phyloP scores from a whole-genome alignment of 345 rosid genomes.

The Ceriops decandra region DNA sequence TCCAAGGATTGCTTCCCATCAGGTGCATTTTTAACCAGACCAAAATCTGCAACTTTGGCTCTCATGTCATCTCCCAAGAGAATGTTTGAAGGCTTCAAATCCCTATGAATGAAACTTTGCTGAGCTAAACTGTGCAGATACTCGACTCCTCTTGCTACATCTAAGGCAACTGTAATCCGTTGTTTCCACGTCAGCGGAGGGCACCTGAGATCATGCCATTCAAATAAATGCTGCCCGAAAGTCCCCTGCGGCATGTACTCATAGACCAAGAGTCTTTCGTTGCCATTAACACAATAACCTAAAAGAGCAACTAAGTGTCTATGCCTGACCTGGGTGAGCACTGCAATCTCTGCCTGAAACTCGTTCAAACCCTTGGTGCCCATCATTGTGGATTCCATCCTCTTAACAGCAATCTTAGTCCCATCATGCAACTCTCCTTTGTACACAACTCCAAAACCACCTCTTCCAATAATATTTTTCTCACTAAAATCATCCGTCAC shows the following conservation, averaged over 20 bases:
- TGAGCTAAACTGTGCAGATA: conserved; percentile 28
- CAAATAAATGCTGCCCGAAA: conserved; percentile 22
- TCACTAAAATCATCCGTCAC: conserved; percentile 23
- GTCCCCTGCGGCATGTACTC: conserved; percentile 30
- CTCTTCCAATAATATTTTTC: conserved; percentile 20
- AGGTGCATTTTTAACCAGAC: conserved; percentile 29
- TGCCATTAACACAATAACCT: conserved; percentile 20
- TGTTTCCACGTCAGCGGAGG: conserved; percentile 25
- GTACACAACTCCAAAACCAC: conserved; percentile 29
- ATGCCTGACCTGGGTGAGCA: conserved; percentile 25
- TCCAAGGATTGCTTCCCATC: conserved; percentile 24
- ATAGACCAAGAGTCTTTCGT: conserved; percentile 26
- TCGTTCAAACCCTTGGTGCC: conserved; percentile 22
- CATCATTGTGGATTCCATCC: conserved; percentile 24
- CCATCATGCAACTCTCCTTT: conserved; percentile 25
- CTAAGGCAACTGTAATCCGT: conserved; percentile 24
- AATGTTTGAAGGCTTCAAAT: conserved; percentile 28
- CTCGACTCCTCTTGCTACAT: conserved; percentile 28
- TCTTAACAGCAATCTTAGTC: conserved; percentile 27
- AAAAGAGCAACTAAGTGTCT: conserved; percentile 26
- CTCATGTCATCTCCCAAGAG: conserved; percentile 32
- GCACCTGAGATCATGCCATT: conserved; percentile 7
- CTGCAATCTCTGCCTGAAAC: conserved; percentile 29
- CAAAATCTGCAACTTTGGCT: conserved; percentile 32
- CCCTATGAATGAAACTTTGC: conserved; percentile 29